Conservation (phyloP, 2,329 filamentous ascomycete species). For the Triangularia setosa region DNA sequence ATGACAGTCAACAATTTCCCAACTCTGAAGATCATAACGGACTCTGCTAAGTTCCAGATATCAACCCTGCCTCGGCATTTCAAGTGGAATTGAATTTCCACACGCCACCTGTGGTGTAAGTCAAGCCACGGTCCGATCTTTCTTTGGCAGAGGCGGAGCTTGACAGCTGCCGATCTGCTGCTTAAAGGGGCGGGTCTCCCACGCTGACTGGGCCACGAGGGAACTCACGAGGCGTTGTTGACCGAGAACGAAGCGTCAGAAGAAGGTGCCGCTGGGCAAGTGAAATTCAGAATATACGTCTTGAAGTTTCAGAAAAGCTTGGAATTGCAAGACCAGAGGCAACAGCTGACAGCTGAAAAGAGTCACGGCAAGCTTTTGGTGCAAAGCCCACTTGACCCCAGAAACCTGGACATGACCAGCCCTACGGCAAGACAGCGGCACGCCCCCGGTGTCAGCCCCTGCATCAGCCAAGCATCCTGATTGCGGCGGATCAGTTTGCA, state of each 20-base stretch:
- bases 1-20: neutral
- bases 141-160: neutral
- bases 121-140: neutral
- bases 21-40: neutral
- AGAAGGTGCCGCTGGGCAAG: neutral
- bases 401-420: constrained; percentile 14
- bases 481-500: constrained; percentile 16
- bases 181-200: neutral
- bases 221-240: neutral
- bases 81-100: neutral
- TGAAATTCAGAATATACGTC: neutral
- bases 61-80: neutral
- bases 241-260: constrained; percentile 1
- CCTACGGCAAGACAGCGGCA: constrained; percentile 18
- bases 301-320: neutral
- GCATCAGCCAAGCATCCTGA: constrained; percentile 18
- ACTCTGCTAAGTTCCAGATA: neutral
- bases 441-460: constrained; percentile 15
- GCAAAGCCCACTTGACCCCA: constrained; percentile 17
- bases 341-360: neutral
- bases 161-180: neutral
- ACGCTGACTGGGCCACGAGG: neutral
- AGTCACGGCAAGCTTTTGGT: constrained; percentile 6
- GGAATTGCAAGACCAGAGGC: neutral
- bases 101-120: neutral